Percentiles rank a stretch among this genome's conserved stretches.
phyloP scores from a whole-genome alignment of 2,329 filamentous ascomycete genomes.

The Emmonsiellopsis sp. region DNA sequence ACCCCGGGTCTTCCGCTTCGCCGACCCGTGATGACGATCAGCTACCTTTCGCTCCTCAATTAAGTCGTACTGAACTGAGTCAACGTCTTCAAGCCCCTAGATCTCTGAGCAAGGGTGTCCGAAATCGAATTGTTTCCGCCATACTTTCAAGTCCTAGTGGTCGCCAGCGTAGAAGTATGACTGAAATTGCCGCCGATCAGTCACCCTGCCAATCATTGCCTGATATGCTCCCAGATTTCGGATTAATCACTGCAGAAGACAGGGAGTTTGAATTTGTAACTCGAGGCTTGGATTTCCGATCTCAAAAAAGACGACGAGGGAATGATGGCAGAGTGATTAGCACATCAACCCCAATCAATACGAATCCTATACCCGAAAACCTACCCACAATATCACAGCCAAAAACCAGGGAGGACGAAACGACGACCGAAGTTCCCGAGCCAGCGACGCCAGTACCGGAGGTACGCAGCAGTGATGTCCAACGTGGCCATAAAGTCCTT shows the following conservation, averaged over 20 bases:
- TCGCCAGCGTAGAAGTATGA: constrained; percentile 27
- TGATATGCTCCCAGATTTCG: constrained; percentile 21
- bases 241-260: constrained; percentile 31
- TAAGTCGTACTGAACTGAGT: not conserved
- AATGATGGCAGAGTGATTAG: constrained; percentile 21
- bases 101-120: not conserved
- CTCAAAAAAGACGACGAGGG: constrained; percentile 28
- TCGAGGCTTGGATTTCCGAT: constrained; percentile 22
- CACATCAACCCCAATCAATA: not conserved
- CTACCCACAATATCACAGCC: not conserved
- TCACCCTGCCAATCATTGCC: constrained; percentile 22
- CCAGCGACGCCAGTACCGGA: not conserved
- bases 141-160: constrained; percentile 31
- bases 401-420: not conserved
- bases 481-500: not conserved
- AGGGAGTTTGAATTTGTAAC: constrained; percentile 27
- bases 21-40: constrained; percentile 28
- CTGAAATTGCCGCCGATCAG: constrained; percentile 33
- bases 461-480: not conserved
- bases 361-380: not conserved
- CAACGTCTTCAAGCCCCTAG: constrained; percentile 5
- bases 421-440: not conserved
- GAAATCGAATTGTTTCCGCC: not conserved
- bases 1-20: constrained; percentile 14
- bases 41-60: constrained; percentile 19